A percentile compares a stretch with the other conserved stretches of the same genome.
Conservation (phyloP, 2,329 filamentous ascomycete genomes). For the Anthostomella pinea region DNA sequence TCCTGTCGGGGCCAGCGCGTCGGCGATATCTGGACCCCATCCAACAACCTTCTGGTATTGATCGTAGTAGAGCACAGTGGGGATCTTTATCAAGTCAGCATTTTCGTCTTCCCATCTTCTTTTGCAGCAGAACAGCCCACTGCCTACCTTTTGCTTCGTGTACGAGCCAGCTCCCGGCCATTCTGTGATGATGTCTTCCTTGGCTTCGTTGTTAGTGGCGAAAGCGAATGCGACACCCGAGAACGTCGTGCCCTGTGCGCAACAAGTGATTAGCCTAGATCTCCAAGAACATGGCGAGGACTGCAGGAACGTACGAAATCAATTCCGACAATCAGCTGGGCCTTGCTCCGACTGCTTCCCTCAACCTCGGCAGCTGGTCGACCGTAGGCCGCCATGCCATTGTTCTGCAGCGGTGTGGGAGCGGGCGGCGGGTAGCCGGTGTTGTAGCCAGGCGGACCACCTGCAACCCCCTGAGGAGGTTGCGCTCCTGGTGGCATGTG, state of each 20-base stretch:
- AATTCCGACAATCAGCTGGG: slow-evolving; percentile 96
- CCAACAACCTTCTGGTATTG: slow-evolving; percentile 99
- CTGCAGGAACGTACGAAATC: slow-evolving; percentile 72
- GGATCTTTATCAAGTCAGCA: slow-evolving; percentile 62
- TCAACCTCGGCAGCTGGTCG: slow-evolving; percentile 72
- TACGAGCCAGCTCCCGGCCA: slow-evolving; percentile 98
- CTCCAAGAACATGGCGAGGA: background rate
- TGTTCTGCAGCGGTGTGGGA: slow-evolving; percentile 35
- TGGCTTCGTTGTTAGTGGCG: slow-evolving; percentile 94
- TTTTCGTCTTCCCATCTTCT: background rate
- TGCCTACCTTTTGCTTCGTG: slow-evolving; percentile 90
- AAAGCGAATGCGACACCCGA: slow-evolving; percentile 97
- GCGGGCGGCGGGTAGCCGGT: slow-evolving; percentile 48
- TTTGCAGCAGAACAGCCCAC: background rate
- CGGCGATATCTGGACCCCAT: slow-evolving; percentile 97
- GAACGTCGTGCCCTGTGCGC: slow-evolving; percentile 86
- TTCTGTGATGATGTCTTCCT: slow-evolving; percentile 98
- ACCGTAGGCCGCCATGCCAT: slow-evolving; percentile 41
- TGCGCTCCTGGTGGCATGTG: slow-evolving; percentile 37
- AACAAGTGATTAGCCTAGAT: slow-evolving; percentile 19
- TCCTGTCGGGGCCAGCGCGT: slow-evolving; percentile 91
- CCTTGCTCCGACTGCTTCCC: slow-evolving; percentile 84
- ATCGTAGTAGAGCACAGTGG: slow-evolving; percentile 98
- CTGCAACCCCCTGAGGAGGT: slow-evolving; percentile 41
- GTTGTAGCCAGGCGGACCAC: slow-evolving; percentile 45